Base-by-base conservation (phyloP, 805 yeast species). In the Saccharomycopsis microspora region DNA sequence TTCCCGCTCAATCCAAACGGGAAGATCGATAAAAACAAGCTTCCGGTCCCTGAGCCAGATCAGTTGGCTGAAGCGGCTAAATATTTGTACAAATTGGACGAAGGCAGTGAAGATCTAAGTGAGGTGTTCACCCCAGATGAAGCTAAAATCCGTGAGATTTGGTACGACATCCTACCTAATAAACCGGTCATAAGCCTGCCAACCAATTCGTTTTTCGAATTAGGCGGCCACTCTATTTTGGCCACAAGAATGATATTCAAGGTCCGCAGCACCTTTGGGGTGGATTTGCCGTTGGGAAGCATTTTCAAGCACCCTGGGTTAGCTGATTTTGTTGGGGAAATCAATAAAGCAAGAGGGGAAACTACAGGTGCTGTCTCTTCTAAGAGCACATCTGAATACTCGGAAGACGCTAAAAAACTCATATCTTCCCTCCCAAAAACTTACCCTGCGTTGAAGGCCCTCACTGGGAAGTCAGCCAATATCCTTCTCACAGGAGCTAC, bases 1-100 rank as follows among this genome's bases (percentile, higher is more conserved):
- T 67, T 93, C 61, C 98, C 98, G 30, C 72, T 93, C 65, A 93
- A 93, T 66, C 99, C 99, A 51, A 93, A 93, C 63, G 99, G 99
- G 57, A 93, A 93, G 66, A 87, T 93, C 50, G 99, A 93, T 68
- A 93, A 93, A 69, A 97, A 97, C 36, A 88, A 90, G 59, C 70
- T 93, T 52, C 97, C 96, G 42, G 87, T 85, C 76, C 99, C 99
- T 47, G 86, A 86, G 49, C 74, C 85, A 29, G 90, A 83, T 11
- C 96, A 90, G 66, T 70, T 93, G 54, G 78, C 81, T 33, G 72
- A 79, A 11, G 96, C 87, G 42, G 78, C 95, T 8, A 66, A 69
- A 52, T 73, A 76, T 42, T 62, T 73, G 19, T 41, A 53, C 4
- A 41, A 52, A 33, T 40, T 52, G 32, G 48, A 52, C 27, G 47